Base-by-base conservation (phyloP, 352 stramenopile genomes). In the Pseudoperonospora humuli region DNA sequence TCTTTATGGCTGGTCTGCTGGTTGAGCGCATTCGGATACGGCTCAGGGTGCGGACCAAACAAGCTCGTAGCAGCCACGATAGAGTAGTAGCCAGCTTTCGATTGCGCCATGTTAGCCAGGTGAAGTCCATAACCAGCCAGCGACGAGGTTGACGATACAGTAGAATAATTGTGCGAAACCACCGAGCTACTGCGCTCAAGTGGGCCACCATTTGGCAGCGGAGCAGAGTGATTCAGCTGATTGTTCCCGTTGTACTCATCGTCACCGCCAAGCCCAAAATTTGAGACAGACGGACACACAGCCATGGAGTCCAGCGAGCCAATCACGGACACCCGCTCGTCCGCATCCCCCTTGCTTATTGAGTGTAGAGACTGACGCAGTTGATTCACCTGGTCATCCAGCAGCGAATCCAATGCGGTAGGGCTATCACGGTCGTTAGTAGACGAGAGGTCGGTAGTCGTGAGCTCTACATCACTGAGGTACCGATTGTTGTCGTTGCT, bases 111-210 rank as follows among this genome's bases (percentile, higher is more conserved):
- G 7, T 44, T 59, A 11, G 63, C 53, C 17, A 75, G 14, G 21
- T 75, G 64, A 19, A 66, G 56, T 14, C 61, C 64, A 33, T 68
- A 70, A 13, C 60, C 61, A 15, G 64, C 60, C 33, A 70, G 33
- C 8, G 64, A 75, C n/a, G 64, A 75, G 29, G 18, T 69, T 7
- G 64, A 70, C 21, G 64, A 75, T 19, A 75, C 63, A 20, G 63
- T 73, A 28, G 56, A 73, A 38, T 70, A 61, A 20, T 73, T 73
- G 13, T 70, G 48, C 2, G 63, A 73, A 28, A 46, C 18, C 26
- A 67, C 39, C 24, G 63, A 73, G 35, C 58, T 70, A 48, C 59
- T 59, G 37, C 61, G 58, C 47, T 64, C 54, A 21, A 70, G 31
- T 11, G 67, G 23, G 7, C 48, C 38, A 10, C 26, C 36, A 25